Conservation (phyloP, 1,284 basidiomycete species). For the Retiboletus flavoniger region DNA sequence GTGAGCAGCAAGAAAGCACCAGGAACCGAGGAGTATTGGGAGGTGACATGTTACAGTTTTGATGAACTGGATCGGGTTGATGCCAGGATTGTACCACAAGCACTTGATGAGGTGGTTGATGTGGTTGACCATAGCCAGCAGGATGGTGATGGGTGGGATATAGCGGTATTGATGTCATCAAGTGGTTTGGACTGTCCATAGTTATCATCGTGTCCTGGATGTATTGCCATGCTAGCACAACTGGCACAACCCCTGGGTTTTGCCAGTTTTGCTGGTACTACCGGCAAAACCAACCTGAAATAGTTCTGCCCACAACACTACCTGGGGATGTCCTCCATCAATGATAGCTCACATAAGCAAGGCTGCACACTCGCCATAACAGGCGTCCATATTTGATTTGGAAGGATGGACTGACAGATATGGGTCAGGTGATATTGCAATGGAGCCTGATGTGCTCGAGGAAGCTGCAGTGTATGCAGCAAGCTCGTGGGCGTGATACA, state of each 20-base stretch:
- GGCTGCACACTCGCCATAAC: slow-evolving; percentile 71
- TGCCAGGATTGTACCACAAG: not conserved
- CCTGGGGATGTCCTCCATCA: slow-evolving; percentile 12
- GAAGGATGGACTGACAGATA: slow-evolving; percentile 65
- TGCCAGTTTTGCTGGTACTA: not conserved
- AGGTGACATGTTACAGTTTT: too few species aligned
- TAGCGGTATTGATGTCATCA: not conserved
- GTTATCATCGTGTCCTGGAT: not conserved
- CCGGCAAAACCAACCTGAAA: not conserved
- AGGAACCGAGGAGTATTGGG: too few species aligned
- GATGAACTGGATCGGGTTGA: too few species aligned
- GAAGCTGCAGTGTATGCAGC: slow-evolving; percentile 42
- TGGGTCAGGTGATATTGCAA: slow-evolving; percentile 54
- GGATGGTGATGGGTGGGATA: not conserved
- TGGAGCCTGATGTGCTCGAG: slow-evolving; percentile 12
- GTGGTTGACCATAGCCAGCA: not conserved
- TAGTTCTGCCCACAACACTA: not conserved
- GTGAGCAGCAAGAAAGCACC: too few species aligned
- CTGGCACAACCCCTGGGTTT: not conserved
- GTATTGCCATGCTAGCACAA: not conserved
- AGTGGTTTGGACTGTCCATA: not conserved
- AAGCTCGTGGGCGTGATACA: slow-evolving; percentile 83
- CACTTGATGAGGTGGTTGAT: not conserved
- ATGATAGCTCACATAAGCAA: slow-evolving; percentile 61
- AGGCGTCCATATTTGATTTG: slow-evolving; percentile 77